Evolutionary conservation across 352 stramenopile genomes (phyloP).

Genomic region (Globisporangium radiosum): DNA sequence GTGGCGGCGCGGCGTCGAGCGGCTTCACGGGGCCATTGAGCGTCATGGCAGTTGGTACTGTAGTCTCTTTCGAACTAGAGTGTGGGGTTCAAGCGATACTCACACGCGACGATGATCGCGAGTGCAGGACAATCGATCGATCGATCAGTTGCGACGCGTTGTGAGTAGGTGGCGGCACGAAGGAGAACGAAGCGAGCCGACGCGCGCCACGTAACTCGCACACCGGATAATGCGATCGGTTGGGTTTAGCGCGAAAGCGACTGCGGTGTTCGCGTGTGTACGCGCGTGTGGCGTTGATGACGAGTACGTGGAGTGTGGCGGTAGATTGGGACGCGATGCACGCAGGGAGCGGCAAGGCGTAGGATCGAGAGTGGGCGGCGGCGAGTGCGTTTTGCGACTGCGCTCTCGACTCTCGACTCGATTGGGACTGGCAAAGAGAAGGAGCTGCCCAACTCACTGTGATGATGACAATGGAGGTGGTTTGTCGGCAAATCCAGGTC

Average conservation of each 20-base stretch:
- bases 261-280: too few relatives aligned
- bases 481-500: not conserved
- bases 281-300: too few relatives aligned
- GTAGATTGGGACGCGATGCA: not conserved
- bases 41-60: constrained; percentile 22
- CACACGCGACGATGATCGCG: not conserved
- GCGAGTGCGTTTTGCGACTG: not conserved
- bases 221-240: not conserved
- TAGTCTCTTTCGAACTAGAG: too few relatives aligned
- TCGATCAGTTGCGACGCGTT: too few relatives aligned
- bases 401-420: too few relatives aligned
- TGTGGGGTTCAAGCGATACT: not conserved
- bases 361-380: not conserved
- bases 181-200: not conserved
- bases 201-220: not conserved
- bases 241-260: too few relatives aligned
- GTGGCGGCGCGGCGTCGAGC: constrained; percentile 30
- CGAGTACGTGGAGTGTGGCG: too few relatives aligned
- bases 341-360: not conserved
- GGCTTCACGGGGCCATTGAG: constrained; percentile 39
- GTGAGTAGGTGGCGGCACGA: too few relatives aligned
- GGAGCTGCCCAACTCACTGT: too few relatives aligned
- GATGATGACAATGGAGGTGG: not conserved
- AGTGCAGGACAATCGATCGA: not conserved
- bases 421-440: not conserved